Evolutionary conservation across 257 asterid species (phyloP).

Genomic region (Capsicum rhomboideum): DNA sequence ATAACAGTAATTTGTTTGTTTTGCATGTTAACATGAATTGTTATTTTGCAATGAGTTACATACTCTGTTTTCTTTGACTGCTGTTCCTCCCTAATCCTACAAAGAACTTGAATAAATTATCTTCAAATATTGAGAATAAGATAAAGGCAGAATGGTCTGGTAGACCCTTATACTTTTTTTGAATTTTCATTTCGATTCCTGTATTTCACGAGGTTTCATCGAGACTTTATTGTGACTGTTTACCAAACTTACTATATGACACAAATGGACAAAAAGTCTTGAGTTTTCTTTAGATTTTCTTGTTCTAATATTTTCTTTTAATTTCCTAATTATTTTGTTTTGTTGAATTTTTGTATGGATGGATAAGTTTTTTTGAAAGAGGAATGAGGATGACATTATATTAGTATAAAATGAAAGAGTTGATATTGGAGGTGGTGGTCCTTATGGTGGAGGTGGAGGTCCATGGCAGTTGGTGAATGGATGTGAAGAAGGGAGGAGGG

Average conservation of each 20-base stretch:
- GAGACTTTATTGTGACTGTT: too few relatives aligned
- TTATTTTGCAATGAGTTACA: background rate
- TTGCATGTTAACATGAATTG: background rate
- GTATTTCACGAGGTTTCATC: too few relatives aligned
- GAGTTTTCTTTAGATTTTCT: background rate
- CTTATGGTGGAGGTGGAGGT: too few relatives aligned
- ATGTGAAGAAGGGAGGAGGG: too few relatives aligned
- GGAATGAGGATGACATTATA: background rate
- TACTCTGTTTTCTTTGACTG: background rate
- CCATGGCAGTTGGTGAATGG: too few relatives aligned
- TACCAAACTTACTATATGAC: too few relatives aligned
- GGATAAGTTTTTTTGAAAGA: background rate
- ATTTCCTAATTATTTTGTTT: background rate
- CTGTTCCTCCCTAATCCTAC: background rate
- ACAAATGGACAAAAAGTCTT: background rate
- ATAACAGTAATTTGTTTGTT: background rate
- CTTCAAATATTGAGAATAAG: too few relatives aligned
- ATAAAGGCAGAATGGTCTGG: background rate
- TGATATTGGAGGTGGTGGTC: background rate
- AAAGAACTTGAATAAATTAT: background rate
- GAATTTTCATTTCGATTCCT: too few relatives aligned
- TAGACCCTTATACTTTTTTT: too few relatives aligned
- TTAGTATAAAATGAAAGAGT: background rate
- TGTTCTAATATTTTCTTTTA: too few relatives aligned
- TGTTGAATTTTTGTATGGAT: background rate